A percentile compares a stretch with the other conserved stretches of the same genome.
Evolutionary conservation across 2,329 filamentous ascomycete species (phyloP).

Genomic region (Cadophora gregata): DNA sequence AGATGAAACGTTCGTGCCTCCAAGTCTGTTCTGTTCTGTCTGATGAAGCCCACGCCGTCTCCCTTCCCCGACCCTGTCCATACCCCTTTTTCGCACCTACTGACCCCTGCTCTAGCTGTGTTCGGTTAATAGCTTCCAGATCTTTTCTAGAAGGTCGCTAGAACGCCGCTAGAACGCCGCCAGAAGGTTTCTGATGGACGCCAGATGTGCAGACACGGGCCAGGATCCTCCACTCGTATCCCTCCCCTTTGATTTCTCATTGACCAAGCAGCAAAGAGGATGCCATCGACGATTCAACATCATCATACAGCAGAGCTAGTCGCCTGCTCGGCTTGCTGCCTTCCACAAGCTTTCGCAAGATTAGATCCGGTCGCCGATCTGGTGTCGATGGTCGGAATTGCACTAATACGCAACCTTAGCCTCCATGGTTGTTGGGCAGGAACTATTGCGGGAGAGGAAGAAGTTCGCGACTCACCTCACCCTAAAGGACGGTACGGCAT

Average conservation of each 20-base stretch:
- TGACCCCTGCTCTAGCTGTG: neutral
- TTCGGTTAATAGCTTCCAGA: constrained; percentile 8
- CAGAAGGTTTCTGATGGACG: constrained; percentile 15
- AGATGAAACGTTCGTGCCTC: constrained; percentile 16
- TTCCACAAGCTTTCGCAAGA: constrained; percentile 10
- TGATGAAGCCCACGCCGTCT: neutral
- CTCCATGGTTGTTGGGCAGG: neutral
- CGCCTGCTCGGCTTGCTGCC: neutral
- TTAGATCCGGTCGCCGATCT: neutral
- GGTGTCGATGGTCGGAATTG: neutral
- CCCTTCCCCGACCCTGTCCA: neutral
- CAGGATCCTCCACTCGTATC: constrained; percentile 3
- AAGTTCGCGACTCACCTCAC: constrained; percentile 14
- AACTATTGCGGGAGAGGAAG: constrained; percentile 2
- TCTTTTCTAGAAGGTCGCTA: constrained; percentile 21
- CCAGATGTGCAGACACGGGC: constrained; percentile 4
- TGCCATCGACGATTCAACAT: neutral
- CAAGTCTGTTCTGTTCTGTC: neutral
- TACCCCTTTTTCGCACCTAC: neutral
- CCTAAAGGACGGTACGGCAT: neutral
- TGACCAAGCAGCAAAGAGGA: constrained; percentile 2
- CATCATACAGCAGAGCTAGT: neutral
- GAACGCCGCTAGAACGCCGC: constrained; percentile 13
- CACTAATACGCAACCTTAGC: constrained; percentile 1
- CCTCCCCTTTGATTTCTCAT: constrained; percentile 4